These are phyloP conservation scores for Boletales sp. DNA, from an alignment of 768 basidiomycete genomes.

Conservation along the genomic window DNA sequence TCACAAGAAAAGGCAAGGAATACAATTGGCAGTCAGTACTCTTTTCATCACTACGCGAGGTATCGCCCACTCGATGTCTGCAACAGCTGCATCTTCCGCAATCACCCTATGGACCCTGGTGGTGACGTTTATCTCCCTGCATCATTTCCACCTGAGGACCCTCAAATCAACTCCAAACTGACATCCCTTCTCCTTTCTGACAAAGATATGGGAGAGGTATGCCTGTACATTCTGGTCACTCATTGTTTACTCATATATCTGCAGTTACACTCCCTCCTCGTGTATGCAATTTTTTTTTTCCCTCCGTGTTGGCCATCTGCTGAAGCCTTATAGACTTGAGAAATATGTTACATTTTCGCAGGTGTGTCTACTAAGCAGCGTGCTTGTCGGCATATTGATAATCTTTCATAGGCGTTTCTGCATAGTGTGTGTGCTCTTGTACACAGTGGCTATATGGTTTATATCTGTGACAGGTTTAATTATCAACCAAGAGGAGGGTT, in stretches of 20 bases:
- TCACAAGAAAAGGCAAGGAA: conserved; percentile 43
- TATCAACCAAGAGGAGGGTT: conserved; percentile 58
- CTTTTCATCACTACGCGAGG: background rate
- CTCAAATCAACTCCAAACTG: conserved; percentile 12
- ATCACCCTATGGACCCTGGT: conserved; percentile 29
- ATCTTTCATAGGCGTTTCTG: conserved; percentile 17
- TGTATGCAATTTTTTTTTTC: conserved; percentile 38
- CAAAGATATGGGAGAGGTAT: conserved; percentile 48
- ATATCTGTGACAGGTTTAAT: conserved; percentile 19
- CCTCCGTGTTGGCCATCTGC: conserved; percentile 11
- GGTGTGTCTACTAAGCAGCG: conserved; percentile 1
- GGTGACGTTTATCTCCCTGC: conserved; percentile 48
- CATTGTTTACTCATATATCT: background rate
- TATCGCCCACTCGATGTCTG: background rate
- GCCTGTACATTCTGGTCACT: background rate
- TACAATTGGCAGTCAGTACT: conserved; percentile 47
- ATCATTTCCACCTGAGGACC: conserved; percentile 42
- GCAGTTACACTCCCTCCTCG: conserved; percentile 57
- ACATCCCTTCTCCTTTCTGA: conserved; percentile 35
- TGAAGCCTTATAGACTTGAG: conserved; percentile 39
- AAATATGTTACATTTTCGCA: conserved; percentile 32
- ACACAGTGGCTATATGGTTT: background rate
- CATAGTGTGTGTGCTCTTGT: conserved; percentile 11
- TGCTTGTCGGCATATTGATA: conserved; percentile 35
- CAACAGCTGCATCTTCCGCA: conserved; percentile 45